Conservation (phyloP, 108 stramenopile species). For the Nitzschia putrida region DNA sequence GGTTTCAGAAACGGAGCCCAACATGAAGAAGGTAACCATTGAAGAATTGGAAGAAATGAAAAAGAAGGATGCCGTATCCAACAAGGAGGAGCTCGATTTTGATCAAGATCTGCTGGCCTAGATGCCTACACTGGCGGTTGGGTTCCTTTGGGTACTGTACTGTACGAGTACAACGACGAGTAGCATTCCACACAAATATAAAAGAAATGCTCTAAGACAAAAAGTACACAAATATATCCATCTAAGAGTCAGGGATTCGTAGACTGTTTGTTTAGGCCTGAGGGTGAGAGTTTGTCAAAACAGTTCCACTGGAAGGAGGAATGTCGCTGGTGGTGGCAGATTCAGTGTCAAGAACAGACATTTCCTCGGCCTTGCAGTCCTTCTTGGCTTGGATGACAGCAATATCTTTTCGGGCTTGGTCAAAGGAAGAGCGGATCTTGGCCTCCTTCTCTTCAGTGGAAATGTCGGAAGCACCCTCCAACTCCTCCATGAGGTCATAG, state of each 20-base stretch:
- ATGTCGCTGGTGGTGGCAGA: constrained; percentile 31
- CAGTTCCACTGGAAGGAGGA: constrained; percentile 62
- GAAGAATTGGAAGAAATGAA: constrained; percentile 63
- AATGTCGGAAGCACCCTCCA: constrained; percentile 47
- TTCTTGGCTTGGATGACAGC: constrained; percentile 68
- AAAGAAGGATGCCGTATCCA: constrained; percentile 18
- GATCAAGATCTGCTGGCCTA: constrained; percentile 83
- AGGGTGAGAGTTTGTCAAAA: constrained; percentile 54
- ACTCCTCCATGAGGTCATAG: constrained; percentile 74
- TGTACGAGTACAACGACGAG: too few relatives aligned
- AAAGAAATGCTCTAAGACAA: too few relatives aligned
- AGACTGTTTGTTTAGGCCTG: constrained; percentile 10
- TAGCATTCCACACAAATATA: too few relatives aligned
- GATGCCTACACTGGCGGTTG: not conserved
- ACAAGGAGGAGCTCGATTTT: constrained; percentile 75
- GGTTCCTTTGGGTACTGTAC: too few relatives aligned
- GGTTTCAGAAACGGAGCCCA: constrained; percentile 41
- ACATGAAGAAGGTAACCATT: constrained; percentile 52
- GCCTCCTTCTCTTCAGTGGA: constrained; percentile 56
- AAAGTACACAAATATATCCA: too few relatives aligned
- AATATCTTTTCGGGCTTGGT: constrained; percentile 70
- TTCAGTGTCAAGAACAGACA: constrained; percentile 48
- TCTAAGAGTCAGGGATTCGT: not conserved
- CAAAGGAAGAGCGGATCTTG: constrained; percentile 61
- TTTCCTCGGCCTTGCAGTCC: constrained; percentile 71